Percentiles rank a stretch among this genome's conserved stretches.
Evolutionary conservation across 2,329 filamentous ascomycete genomes (phyloP).

Genomic region (Fusarium sp.): DNA sequence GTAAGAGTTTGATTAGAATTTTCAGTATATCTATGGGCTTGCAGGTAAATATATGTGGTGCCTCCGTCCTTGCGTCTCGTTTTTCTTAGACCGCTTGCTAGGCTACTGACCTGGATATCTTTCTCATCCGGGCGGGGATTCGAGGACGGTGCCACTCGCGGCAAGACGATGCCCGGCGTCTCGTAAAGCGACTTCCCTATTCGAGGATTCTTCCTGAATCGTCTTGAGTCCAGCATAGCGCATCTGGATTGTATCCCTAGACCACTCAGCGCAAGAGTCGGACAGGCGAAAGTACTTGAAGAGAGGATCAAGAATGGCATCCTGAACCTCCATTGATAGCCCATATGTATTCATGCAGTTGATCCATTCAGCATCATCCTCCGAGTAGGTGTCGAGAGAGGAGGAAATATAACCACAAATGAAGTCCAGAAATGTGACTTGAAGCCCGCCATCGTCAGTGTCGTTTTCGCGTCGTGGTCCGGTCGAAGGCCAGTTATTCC

Average conservation of each 20-base stretch:
- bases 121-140: not conserved
- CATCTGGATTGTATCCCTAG: slow-evolving; percentile 25
- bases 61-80: too few species aligned
- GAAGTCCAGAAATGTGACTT: slow-evolving; percentile 22
- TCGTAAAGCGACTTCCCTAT: not conserved
- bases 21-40: too few species aligned
- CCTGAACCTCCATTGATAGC: slow-evolving; percentile 6
- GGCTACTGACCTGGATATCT: too few species aligned
- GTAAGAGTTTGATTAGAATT: too few species aligned
- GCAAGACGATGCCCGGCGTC: not conserved
- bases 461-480: slow-evolving; percentile 22
- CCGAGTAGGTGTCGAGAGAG: not conserved
- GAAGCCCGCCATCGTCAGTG: not conserved
- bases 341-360: slow-evolving; percentile 12
- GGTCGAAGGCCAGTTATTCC: slow-evolving; percentile 19
- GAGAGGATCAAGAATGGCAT: slow-evolving; percentile 31
- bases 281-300: slow-evolving; percentile 28
- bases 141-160: not conserved
- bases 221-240: slow-evolving; percentile 26
- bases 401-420: slow-evolving; percentile 14
- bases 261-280: slow-evolving; percentile 27
- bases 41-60: too few species aligned
- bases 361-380: slow-evolving; percentile 20
- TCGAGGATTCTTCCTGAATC: slow-evolving; percentile 9
- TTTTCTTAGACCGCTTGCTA: too few species aligned